phyloP scores from a whole-genome alignment of 208 protist species.

The Crithidia thermophila region DNA sequence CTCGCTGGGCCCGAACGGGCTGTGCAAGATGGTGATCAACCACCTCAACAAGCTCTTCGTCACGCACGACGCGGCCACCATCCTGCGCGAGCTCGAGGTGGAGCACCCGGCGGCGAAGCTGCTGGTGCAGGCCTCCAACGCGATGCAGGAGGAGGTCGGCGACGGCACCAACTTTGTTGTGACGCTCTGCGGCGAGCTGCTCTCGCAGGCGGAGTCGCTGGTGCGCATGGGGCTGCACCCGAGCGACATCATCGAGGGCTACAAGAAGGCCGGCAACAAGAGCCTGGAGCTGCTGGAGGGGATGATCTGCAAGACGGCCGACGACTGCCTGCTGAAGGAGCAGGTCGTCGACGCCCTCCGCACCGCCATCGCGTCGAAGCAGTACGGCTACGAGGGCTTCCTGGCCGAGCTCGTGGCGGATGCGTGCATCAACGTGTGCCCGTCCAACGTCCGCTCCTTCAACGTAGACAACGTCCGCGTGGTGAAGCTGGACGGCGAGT shows the following conservation, averaged over 20 bases:
- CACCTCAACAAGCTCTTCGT: constrained; percentile 99
- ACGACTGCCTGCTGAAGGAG: constrained; percentile 88
- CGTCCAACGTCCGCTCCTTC: constrained; percentile 96
- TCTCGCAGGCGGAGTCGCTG: constrained; percentile 97
- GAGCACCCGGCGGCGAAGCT: constrained; percentile 99
- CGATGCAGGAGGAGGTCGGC: constrained; percentile 98
- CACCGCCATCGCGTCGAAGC: constrained; percentile 94
- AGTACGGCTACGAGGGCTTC: constrained; percentile 97
- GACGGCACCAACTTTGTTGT: constrained; percentile 99
- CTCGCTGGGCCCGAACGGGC: constrained; percentile 98
- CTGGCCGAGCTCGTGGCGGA: constrained; percentile 95
- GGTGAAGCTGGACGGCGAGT: constrained; percentile 98
- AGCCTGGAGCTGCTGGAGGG: constrained; percentile 91
- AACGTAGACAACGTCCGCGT: constrained; percentile 99
- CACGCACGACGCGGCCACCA: constrained; percentile 99
- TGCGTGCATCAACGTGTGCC: constrained; percentile 97
- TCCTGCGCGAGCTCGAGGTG: constrained; percentile 99
- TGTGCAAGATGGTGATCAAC: constrained; percentile 99
- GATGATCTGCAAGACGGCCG: constrained; percentile 64
- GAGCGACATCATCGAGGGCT: constrained; percentile 98
- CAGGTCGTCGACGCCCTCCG: constrained; percentile 75
- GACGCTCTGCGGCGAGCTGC: constrained; percentile 98
- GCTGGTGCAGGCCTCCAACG: constrained; percentile 98
- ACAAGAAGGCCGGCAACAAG: constrained; percentile 95
- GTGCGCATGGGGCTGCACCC: constrained; percentile 98